Evolutionary conservation across 805 yeast species (phyloP).

Genomic region (Phaffomyces opuntiae): DNA sequence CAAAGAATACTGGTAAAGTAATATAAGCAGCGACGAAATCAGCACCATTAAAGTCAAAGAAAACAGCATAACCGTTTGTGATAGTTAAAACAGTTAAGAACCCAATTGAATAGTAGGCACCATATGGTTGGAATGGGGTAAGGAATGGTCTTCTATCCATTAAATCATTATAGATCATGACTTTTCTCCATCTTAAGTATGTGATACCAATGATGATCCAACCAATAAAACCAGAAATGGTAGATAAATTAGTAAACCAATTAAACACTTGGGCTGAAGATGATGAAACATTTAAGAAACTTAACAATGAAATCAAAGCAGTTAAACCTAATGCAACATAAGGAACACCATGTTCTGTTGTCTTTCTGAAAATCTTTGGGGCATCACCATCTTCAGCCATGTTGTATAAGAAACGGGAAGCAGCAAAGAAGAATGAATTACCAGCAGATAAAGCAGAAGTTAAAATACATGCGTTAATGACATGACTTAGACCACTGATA

Average conservation of each 20-base stretch:
- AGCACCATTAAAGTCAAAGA: conserved; percentile 37
- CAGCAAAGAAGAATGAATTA: conserved; percentile 73
- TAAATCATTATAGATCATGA: conserved; percentile 45
- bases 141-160: conserved; percentile 51
- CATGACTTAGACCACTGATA: conserved; percentile 62
- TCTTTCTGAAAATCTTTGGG: conserved; percentile 58
- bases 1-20: conserved; percentile 50
- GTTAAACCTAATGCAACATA: conserved; percentile 38
- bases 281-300: conserved; percentile 61
- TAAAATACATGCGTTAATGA: conserved; percentile 72
- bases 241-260: conserved; percentile 71
- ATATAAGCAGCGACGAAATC: conserved; percentile 70
- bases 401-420: conserved; percentile 67
- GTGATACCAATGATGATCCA: conserved; percentile 67
- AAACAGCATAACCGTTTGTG: conserved; percentile 70
- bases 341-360: conserved; percentile 70
- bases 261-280: conserved; percentile 52
- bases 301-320: conserved; percentile 45
- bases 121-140: conserved; percentile 49
- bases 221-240: conserved; percentile 69
- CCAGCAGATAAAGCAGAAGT: conserved; percentile 78
- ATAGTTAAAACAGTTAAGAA: conserved; percentile 46
- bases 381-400: conserved; percentile 71
- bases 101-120: conserved; percentile 46
- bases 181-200: conserved; percentile 64